Base-by-base conservation (phyloP, 2,329 filamentous ascomycete genomes). In the Phyllosticta citriasiana region DNA sequence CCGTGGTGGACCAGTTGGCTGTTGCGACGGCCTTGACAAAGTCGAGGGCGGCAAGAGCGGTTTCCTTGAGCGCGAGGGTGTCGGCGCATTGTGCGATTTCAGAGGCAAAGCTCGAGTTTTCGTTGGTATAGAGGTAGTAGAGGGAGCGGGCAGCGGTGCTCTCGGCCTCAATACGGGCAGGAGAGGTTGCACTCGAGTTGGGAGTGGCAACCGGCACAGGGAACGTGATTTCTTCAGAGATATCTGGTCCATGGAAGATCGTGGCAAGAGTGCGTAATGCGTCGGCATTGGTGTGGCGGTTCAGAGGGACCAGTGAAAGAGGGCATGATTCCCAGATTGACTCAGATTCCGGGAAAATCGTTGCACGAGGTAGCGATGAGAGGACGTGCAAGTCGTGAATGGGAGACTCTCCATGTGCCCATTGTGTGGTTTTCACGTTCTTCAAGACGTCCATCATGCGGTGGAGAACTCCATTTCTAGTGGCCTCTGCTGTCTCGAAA, bases 361-460 rank as follows among this genome's bases (percentile, higher is more conserved):
- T 70, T 12, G 78, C 75, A 10, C 83, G 78, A 24, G 83, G 83
- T 50, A 86, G 74, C 10, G 79, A 80, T 6, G 80, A 77, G n/a
- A 85, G 72, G n/a, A 86, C 74, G 64, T 78, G 78, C 7, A 85
- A n/a, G 64, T 84, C 81, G 58, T 80, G 78, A 19, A 78, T 78
- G 9, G 82, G 82, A n/a, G 77, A 77, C 30, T 80, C 78, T 1
- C 75, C 75, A 61, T 81, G 80, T 7, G 81, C 81, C 80, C 79
- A 82, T 63, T 77, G 76, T 27, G 79, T 77, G 51, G 73, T 70
- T 16, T 75, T 70, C 9, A 84, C 74, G 22, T 78, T 76, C n/a
- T 73, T 68, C 14, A 80, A 72, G 53, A 84, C 77, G 22, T 72
- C 70, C 53, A 77, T 72, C 52, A 79, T 70, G 55, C 60, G 60